Conservation (phyloP, 495 filamentous ascomycete genomes). For the Neurospora sp. region DNA sequence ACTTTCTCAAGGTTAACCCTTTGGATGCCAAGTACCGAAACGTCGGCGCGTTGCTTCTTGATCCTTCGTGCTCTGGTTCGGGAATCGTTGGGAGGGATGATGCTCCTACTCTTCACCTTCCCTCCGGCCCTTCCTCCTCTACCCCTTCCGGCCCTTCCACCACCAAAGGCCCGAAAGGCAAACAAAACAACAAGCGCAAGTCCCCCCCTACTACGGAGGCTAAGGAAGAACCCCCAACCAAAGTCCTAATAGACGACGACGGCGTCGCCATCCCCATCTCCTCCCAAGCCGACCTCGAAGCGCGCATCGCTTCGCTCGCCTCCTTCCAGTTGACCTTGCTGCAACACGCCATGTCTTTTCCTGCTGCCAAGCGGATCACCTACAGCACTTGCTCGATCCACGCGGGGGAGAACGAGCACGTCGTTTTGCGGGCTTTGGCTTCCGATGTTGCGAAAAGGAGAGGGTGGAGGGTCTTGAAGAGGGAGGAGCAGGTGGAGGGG, state of each 20-base stretch:
- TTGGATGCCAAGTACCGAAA: conserved; percentile 34
- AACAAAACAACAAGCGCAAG: conserved; percentile 36
- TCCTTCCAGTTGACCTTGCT: conserved; percentile 69
- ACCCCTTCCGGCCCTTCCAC: conserved; percentile 16
- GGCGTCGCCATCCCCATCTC: conserved; percentile 30
- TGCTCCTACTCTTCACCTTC: conserved; percentile 47
- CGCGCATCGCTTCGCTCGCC: conserved; percentile 60
- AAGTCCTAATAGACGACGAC: conserved; percentile 37
- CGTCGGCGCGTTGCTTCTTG: conserved; percentile 69
- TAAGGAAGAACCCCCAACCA: conserved; percentile 9
- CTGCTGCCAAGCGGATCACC: conserved; percentile 62
- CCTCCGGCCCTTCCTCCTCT: conserved; percentile 33
- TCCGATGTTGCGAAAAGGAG: conserved; percentile 52
- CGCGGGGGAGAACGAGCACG: conserved; percentile 75
- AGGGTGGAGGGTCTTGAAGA: conserved; percentile 65
- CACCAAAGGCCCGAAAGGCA: background rate
- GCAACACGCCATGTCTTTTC: conserved; percentile 74
- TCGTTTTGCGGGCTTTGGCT: conserved; percentile 60
- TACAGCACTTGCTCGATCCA: conserved; percentile 93
- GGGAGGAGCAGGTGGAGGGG: conserved; percentile 61
- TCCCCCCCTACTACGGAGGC: background rate
- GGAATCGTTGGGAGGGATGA: conserved; percentile 87
- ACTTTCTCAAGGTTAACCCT: conserved; percentile 71
- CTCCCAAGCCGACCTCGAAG: conserved; percentile 33
- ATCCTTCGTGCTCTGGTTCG: conserved; percentile 90